Conservation (phyloP, 805 yeast species). For the Cyberlindnera lachancei region DNA sequence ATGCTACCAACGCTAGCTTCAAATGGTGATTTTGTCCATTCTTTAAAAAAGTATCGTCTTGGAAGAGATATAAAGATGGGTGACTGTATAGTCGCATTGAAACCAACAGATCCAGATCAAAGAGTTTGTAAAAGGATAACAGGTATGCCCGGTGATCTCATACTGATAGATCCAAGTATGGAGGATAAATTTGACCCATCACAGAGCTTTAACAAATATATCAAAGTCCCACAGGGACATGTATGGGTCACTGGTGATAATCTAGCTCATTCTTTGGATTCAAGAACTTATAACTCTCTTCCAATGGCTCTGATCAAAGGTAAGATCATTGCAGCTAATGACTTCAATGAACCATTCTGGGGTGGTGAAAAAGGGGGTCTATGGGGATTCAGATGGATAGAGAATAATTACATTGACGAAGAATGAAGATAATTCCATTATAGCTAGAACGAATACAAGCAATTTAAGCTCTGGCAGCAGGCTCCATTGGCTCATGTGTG, state of each 20-base stretch:
- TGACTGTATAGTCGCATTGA: slow-evolving; percentile 78
- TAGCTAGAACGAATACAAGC: too few relatives aligned
- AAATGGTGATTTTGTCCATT: slow-evolving; percentile 71
- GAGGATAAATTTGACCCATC: slow-evolving; percentile 12
- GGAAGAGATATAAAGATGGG: slow-evolving; percentile 73
- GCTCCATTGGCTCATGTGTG: not conserved
- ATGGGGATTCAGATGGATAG: slow-evolving; percentile 50
- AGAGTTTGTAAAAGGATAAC: slow-evolving; percentile 89
- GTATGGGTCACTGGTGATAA: slow-evolving; percentile 98
- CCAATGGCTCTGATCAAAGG: slow-evolving; percentile 89
- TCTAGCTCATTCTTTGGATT: slow-evolving; percentile 77
- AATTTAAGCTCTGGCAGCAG: not conserved
- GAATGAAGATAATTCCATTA: slow-evolving; percentile 1
- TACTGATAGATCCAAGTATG: slow-evolving; percentile 73
- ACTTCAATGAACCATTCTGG: slow-evolving; percentile 41
- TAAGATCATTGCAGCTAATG: slow-evolving; percentile 68
- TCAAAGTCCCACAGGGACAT: slow-evolving; percentile 87
- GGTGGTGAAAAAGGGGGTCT: slow-evolving; percentile 28
- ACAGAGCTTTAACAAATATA: slow-evolving; percentile 37
- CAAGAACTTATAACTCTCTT: slow-evolving; percentile 81
- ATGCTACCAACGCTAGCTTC: slow-evolving; percentile 88
- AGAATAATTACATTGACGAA: slow-evolving; percentile 41
- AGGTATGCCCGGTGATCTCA: slow-evolving; percentile 92
- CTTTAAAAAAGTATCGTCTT: slow-evolving; percentile 50
- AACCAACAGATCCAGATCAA: slow-evolving; percentile 82